phyloP scores from a whole-genome alignment of 768 basidiomycete species.

The Pseudohyphozyma bogoriensis region DNA sequence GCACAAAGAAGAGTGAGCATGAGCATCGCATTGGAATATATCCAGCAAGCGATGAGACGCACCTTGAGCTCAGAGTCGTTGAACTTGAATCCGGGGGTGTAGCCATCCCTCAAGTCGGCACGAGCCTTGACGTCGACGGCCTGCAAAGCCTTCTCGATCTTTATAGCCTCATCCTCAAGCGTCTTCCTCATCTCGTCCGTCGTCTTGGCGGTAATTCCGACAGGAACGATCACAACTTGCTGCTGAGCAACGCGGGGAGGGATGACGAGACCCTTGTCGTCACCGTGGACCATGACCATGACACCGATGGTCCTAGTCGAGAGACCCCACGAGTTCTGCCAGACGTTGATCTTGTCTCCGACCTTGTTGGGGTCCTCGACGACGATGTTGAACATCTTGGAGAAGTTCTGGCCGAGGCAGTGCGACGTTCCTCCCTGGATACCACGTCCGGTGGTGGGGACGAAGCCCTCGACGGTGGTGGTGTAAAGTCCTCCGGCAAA shows the following conservation, averaged over 20 bases:
- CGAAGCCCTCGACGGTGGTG: constrained; percentile 94
- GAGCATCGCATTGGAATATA: background rate
- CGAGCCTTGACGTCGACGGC: constrained; percentile 68
- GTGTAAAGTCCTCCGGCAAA: constrained; percentile 98
- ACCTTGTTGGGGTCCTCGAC: constrained; percentile 73
- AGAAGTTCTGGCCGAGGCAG: constrained; percentile 97
- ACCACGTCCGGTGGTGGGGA: constrained; percentile 90
- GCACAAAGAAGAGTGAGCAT: background rate
- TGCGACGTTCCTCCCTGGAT: constrained; percentile 98
- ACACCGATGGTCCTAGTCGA: constrained; percentile 93
- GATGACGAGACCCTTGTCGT: constrained; percentile 91
- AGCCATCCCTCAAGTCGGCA: constrained; percentile 86
- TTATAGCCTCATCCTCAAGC: constrained; percentile 68
- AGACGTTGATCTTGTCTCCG: constrained; percentile 64
- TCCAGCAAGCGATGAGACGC: constrained; percentile 15
- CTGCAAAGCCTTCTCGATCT: constrained; percentile 59
- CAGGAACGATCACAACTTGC: constrained; percentile 85
- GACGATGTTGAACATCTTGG: constrained; percentile 93
- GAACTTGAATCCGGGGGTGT: constrained; percentile 98
- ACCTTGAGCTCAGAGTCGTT: constrained; percentile 99
- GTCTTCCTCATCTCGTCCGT: constrained; percentile 47
- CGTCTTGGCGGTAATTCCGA: constrained; percentile 82
- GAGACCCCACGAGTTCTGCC: constrained; percentile 99
- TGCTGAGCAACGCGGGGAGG: constrained; percentile 93
- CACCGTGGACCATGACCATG: constrained; percentile 99